phyloP scores from a whole-genome alignment of 2,329 filamentous ascomycete species.

The Trichoderma pleuroti region DNA sequence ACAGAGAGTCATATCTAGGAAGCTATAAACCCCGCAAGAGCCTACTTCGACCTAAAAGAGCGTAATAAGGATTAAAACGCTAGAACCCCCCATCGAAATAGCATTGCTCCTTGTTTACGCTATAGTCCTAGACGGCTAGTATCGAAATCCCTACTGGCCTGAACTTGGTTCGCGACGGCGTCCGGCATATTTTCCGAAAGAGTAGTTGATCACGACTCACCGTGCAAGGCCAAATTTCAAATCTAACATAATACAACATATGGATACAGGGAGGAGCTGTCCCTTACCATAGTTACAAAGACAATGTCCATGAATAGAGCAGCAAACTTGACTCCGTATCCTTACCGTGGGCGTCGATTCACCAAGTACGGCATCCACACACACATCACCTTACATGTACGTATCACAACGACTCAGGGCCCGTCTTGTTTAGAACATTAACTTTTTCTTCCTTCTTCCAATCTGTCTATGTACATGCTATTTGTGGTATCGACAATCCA shows the following conservation, averaged over 20 bases:
- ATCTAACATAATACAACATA: background rate
- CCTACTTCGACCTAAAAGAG: background rate
- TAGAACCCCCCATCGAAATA: background rate
- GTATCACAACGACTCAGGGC: background rate
- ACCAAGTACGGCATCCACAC: background rate
- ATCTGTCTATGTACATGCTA: background rate
- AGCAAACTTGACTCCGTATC: background rate
- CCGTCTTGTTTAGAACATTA: background rate
- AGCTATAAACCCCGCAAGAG: background rate
- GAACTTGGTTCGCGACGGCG: background rate
- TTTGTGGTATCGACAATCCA: slow-evolving; percentile 7
- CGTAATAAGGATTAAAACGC: background rate
- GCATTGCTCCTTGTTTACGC: background rate
- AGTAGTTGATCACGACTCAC: background rate
- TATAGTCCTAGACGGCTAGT: background rate
- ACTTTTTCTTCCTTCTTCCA: background rate
- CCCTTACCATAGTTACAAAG: background rate
- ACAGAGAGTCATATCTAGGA: background rate
- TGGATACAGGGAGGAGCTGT: background rate
- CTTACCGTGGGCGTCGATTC: background rate
- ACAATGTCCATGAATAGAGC: background rate
- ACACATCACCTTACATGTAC: background rate
- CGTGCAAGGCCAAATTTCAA: background rate
- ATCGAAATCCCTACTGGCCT: background rate
- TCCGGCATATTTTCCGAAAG: background rate